phyloP scores from a whole-genome alignment of 208 protist genomes.

The Trypanosoma boissoni region DNA sequence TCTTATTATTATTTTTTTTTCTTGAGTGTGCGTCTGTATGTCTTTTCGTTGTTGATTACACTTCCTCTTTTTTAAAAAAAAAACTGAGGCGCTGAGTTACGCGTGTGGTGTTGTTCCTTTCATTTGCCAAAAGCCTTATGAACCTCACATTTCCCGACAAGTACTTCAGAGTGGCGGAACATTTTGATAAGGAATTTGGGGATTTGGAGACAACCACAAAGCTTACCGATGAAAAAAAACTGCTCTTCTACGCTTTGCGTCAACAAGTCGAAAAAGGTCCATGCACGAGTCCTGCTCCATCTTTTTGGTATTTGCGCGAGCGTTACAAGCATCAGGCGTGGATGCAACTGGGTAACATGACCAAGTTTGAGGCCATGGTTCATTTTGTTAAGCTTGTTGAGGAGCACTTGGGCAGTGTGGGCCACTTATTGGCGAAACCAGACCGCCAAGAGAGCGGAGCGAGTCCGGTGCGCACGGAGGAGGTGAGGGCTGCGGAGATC shows the following conservation, averaged over 20 bases:
- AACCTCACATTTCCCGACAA: conserved; percentile 68
- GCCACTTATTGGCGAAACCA: conserved; percentile 18
- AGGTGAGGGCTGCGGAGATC: neutral
- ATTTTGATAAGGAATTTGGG: conserved; percentile 59
- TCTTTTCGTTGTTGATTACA: neutral
- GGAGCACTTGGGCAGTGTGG: conserved; percentile 14
- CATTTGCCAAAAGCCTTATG: conserved; percentile 23
- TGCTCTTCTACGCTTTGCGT: conserved; percentile 75
- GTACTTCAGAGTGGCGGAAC: conserved; percentile 49
- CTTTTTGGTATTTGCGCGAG: conserved; percentile 59
- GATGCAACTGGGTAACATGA: conserved; percentile 60
- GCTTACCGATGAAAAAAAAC: conserved; percentile 54
- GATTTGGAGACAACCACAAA: conserved; percentile 38
- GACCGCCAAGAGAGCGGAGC: neutral
- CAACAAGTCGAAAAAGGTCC: conserved; percentile 68
- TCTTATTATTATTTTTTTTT: neutral
- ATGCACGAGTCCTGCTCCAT: conserved; percentile 52
- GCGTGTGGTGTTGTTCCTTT: neutral
- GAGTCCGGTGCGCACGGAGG: neutral
- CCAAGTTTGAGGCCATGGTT: conserved; percentile 83
- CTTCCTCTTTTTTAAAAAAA: no score
- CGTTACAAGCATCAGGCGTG: conserved; percentile 75
- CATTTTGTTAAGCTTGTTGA: conserved; percentile 66
- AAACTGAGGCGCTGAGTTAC: no score
- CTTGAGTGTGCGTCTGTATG: neutral